A percentile compares a stretch with the other conserved stretches of the same genome.
phyloP scores from a whole-genome alignment of 2,329 filamentous ascomycete species.

The Hypoxylon rubiginosum region DNA sequence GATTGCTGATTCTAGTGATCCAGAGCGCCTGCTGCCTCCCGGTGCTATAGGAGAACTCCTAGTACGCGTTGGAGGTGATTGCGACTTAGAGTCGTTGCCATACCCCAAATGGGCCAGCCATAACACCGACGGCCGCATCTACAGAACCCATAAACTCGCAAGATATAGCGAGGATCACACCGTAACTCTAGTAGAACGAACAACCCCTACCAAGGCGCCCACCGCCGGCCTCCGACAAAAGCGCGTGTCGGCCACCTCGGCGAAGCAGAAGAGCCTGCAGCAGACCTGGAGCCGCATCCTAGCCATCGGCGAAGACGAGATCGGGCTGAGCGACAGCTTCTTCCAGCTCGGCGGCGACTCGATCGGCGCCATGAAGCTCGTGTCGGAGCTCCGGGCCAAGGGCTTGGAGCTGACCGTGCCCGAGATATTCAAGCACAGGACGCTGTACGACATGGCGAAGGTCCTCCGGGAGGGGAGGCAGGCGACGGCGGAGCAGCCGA shows the following conservation, averaged over 20 bases:
- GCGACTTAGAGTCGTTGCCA: slow-evolving; percentile 46
- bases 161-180: slow-evolving; percentile 53
- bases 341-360: slow-evolving; percentile 73
- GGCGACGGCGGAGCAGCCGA: slow-evolving; percentile 18
- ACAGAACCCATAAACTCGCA: slow-evolving; percentile 58
- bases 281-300: slow-evolving; percentile 65
- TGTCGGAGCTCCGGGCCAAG: slow-evolving; percentile 65
- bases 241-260: slow-evolving; percentile 56
- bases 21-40: slow-evolving; percentile 54
- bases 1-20: slow-evolving; percentile 57
- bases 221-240: slow-evolving; percentile 42
- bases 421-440: slow-evolving; percentile 66
- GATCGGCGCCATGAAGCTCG: slow-evolving; percentile 72
- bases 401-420: slow-evolving; percentile 66
- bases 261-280: slow-evolving; percentile 60
- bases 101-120: slow-evolving; percentile 50
- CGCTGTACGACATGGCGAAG: slow-evolving; percentile 66
- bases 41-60: slow-evolving; percentile 62
- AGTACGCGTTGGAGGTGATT: slow-evolving; percentile 51
- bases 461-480: slow-evolving; percentile 57
- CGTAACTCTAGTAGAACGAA: slow-evolving; percentile 50
- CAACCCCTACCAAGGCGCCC: slow-evolving; percentile 26
- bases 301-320: slow-evolving; percentile 58
- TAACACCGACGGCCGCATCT: slow-evolving; percentile 49
- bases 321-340: slow-evolving; percentile 69